These are phyloP conservation scores for Quercus lobata DNA, from an alignment of 331 rosid species.

Conservation along the genomic window DNA sequence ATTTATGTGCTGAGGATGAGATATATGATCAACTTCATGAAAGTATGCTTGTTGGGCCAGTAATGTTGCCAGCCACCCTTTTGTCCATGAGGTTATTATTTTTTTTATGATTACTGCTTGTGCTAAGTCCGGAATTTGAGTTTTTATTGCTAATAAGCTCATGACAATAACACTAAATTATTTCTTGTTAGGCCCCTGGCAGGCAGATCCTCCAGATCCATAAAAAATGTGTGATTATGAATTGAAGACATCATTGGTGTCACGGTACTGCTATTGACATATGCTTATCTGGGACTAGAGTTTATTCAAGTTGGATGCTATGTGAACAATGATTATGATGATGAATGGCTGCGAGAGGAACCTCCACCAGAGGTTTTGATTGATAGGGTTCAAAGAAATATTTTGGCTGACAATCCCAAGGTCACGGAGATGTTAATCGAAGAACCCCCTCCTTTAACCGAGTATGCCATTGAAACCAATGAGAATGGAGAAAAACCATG, in stretches of 20 bases:
- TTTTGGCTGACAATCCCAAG: conserved; percentile 87
- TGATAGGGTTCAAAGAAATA: conserved; percentile 88
- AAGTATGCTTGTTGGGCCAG: conserved; percentile 90
- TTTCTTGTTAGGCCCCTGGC: conserved; percentile 8
- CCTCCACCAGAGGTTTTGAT: conserved; percentile 77
- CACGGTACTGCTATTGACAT: conserved; percentile 75
- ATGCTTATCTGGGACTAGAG: conserved; percentile 89
- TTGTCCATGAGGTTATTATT: conserved; percentile 62
- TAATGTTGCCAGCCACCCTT: conserved; percentile 88
- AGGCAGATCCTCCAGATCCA: conserved; percentile 99
- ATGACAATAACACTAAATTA: not conserved
- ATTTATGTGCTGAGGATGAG: conserved; percentile 85
- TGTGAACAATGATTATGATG: conserved; percentile 93
- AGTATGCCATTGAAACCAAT: not conserved
- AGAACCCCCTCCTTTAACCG: conserved; percentile 13
- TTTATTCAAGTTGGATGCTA: conserved; percentile 86
- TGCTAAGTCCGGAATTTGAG: not conserved
- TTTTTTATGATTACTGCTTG: not conserved
- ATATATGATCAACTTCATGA: conserved; percentile 65
- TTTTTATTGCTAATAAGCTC: not conserved
- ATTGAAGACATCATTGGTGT: conserved; percentile 87
- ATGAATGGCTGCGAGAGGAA: conserved; percentile 91
- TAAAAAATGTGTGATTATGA: conserved; percentile 70
- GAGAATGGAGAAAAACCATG: too few species aligned
- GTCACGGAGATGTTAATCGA: conserved; percentile 81